phyloP scores from a whole-genome alignment of 1,139 yeast genomes.

The Zygosaccharomyces sapae region DNA sequence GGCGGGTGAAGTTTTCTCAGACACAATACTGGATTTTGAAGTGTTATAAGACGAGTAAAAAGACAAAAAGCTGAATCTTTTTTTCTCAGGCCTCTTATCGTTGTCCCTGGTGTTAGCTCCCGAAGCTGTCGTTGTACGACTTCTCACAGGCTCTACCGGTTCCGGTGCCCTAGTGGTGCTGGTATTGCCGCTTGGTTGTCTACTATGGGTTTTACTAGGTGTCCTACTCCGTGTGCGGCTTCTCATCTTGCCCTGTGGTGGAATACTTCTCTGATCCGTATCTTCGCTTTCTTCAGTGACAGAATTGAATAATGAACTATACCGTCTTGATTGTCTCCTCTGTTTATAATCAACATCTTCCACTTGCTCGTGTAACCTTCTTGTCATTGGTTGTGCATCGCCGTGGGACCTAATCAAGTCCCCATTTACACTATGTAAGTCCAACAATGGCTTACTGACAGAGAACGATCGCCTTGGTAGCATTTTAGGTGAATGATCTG shows the following conservation, averaged over 20 bases:
- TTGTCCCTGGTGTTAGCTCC: not conserved
- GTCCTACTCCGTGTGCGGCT: not conserved
- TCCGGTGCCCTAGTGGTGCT: not conserved
- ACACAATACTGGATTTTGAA: conserved; percentile 23
- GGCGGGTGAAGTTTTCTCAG: conserved; percentile 11
- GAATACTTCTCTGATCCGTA: conserved; percentile 14
- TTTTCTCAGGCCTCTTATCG: conserved; percentile 15
- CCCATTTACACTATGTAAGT: conserved; percentile 36
- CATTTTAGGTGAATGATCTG: conserved; percentile 24
- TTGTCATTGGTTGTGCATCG: conserved; percentile 20
- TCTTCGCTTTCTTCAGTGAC: conserved; percentile 19
- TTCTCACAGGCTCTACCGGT: not conserved
- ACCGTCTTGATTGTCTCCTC: conserved; percentile 20
- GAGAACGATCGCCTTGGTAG: conserved; percentile 25
- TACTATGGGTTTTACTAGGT: not conserved
- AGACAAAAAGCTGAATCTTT: conserved; percentile 31
- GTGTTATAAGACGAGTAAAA: conserved; percentile 27
- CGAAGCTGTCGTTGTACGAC: not conserved
- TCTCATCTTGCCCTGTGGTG: not conserved
- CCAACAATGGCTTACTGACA: conserved; percentile 36
- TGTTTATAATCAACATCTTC: conserved; percentile 20
- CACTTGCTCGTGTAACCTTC: conserved; percentile 24
- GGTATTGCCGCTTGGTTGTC: not conserved
- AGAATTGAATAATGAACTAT: conserved; percentile 20
- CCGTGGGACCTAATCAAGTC: conserved; percentile 34